These are phyloP conservation scores for Saussurea involucrata DNA, from an alignment of 129 eudicot species.

Conservation along the genomic window DNA sequence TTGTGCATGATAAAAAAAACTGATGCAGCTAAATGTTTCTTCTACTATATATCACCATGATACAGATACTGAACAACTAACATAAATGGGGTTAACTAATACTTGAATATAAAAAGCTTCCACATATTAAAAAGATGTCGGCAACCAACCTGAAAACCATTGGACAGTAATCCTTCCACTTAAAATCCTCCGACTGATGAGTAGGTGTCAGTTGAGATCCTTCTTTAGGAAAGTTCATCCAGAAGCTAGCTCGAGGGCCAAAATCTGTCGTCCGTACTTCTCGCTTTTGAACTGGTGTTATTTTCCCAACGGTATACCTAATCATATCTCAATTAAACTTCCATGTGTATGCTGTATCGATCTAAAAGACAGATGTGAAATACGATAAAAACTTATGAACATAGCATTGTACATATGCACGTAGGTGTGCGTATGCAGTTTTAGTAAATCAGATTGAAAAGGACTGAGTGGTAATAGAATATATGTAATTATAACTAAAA, in stretches of 20 bases:
- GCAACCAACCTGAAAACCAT: constrained; percentile 96
- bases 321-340: constrained; percentile 28
- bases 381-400: neutral
- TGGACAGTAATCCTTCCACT: constrained; percentile 97
- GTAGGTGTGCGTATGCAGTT: neutral
- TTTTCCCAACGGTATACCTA: constrained; percentile 98
- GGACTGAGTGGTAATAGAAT: neutral
- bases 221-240: constrained; percentile 92
- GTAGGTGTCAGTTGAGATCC: constrained; percentile 93
- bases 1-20: neutral
- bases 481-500: neutral
- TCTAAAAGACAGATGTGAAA: neutral
- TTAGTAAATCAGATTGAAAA: neutral
- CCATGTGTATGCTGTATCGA: neutral
- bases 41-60: neutral
- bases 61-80: neutral
- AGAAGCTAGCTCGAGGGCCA: constrained; percentile 92
- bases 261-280: constrained; percentile 82
- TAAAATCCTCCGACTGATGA: constrained; percentile 89
- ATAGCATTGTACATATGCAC: neutral
- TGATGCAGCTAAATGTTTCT: neutral
- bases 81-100: neutral
- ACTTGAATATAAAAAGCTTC: neutral
- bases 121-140: neutral
- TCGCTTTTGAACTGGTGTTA: constrained; percentile 88